Evolutionary conservation across 1,284 basidiomycete species (phyloP).

Genomic region (Hypsizygus ulmarius): DNA sequence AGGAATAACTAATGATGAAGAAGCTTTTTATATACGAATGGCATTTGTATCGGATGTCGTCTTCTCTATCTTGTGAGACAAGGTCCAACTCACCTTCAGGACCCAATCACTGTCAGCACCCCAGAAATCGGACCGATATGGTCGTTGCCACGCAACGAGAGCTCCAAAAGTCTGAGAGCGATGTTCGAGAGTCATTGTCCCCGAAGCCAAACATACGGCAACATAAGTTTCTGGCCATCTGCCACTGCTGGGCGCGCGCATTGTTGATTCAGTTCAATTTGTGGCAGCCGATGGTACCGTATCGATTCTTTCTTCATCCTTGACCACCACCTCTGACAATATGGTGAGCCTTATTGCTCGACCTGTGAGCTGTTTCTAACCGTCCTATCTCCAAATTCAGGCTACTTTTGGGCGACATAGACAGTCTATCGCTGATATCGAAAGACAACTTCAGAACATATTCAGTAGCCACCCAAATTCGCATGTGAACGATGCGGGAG

Average conservation of each 20-base stretch:
- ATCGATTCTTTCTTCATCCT: not conserved
- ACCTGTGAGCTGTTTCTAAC: not conserved
- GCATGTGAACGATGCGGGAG: slow-evolving; percentile 51
- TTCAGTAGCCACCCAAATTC: slow-evolving; percentile 62
- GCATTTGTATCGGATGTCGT: too few species aligned
- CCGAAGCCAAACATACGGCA: too few species aligned
- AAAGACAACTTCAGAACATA: slow-evolving; percentile 61
- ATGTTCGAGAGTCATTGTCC: too few species aligned
- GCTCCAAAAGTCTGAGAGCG: too few species aligned
- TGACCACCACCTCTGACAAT: not conserved
- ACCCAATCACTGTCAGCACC: too few species aligned
- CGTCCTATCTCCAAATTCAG: not conserved
- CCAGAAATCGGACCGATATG: too few species aligned
- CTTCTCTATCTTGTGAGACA: too few species aligned
- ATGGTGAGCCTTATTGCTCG: slow-evolving; percentile 5
- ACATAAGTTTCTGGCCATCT: too few species aligned
- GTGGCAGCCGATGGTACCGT: slow-evolving; percentile 11
- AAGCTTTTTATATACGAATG: too few species aligned
- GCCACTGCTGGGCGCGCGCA: too few species aligned
- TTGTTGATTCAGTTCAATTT: not conserved
- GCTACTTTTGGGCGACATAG: slow-evolving; percentile 50
- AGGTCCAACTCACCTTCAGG: too few species aligned
- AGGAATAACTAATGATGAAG: slow-evolving; percentile 5
- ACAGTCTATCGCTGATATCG: slow-evolving; percentile 65
- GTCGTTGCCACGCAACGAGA: too few species aligned